These are phyloP conservation scores for Sphaerulina vaccinii DNA, from an alignment of 2,329 filamentous ascomycete genomes.

Conservation along the genomic window DNA sequence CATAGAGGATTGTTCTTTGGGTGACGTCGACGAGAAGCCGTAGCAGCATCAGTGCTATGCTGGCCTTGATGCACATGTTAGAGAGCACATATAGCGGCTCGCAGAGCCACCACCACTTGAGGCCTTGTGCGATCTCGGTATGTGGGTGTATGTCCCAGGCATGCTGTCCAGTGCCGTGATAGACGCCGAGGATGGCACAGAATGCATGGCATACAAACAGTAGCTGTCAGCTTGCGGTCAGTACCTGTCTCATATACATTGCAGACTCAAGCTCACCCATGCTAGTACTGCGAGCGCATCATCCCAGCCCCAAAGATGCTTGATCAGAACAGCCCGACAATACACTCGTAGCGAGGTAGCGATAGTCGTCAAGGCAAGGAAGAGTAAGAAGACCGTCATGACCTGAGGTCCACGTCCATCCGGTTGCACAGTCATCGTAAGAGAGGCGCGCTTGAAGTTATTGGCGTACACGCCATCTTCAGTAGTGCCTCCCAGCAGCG, in stretches of 20 bases:
- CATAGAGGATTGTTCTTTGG: slow-evolving; percentile 16
- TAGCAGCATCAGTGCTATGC: slow-evolving; percentile 23
- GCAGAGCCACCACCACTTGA: slow-evolving; percentile 45
- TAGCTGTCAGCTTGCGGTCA: too few species aligned
- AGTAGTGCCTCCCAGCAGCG: not conserved
- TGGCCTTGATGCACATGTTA: slow-evolving; percentile 26
- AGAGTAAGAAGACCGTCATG: slow-evolving; percentile 12
- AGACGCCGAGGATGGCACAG: slow-evolving; percentile 16
- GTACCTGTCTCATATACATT: too few species aligned
- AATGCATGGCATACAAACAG: slow-evolving; percentile 17
- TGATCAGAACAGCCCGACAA: slow-evolving; percentile 14
- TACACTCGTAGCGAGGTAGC: slow-evolving; percentile 14
- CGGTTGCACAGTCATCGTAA: slow-evolving; percentile 13
- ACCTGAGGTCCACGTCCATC: slow-evolving; percentile 16
- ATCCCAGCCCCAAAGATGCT: slow-evolving; percentile 15
- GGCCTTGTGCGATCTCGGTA: slow-evolving; percentile 12
- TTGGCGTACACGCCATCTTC: not conserved
- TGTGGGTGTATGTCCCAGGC: slow-evolving; percentile 15
- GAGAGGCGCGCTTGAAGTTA: not conserved
- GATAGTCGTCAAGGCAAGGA: slow-evolving; percentile 16
- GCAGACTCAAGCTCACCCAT: too few species aligned
- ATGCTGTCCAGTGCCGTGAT: slow-evolving; percentile 21
- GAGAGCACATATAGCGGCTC: slow-evolving; percentile 24
- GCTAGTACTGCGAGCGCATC: not conserved
- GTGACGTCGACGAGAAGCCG: slow-evolving; percentile 13